phyloP scores from a whole-genome alignment of 352 stramenopile species.

The Pythium coloratum region DNA sequence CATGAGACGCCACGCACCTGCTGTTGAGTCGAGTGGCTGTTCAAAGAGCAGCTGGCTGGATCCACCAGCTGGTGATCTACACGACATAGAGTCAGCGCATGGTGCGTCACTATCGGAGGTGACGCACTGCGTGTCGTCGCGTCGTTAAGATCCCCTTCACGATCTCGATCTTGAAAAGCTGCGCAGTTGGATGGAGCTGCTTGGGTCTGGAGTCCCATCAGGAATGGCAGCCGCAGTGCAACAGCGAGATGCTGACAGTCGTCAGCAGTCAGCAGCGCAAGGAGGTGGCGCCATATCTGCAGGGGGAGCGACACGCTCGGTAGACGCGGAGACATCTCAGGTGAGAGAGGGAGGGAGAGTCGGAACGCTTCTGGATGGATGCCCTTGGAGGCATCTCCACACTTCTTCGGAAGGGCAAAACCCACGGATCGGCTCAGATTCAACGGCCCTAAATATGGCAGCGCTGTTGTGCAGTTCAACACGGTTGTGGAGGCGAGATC shows the following conservation, averaged over 20 bases:
- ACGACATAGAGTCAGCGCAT: neutral
- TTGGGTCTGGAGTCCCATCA: neutral
- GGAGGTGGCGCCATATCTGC: conserved; percentile 1
- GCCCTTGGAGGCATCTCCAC: neutral
- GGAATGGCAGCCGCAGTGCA: neutral
- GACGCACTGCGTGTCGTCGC: neutral
- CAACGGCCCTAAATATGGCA: neutral
- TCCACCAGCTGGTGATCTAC: neutral
- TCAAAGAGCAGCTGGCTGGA: neutral
- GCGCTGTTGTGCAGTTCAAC: no score
- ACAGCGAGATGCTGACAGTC: neutral
- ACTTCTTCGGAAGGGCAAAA: neutral
- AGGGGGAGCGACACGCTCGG: neutral
- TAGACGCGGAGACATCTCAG: neutral
- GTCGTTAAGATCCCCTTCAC: neutral
- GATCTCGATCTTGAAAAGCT: neutral
- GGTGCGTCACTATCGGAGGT: neutral
- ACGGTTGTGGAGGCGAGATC: no score
- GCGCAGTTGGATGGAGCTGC: neutral
- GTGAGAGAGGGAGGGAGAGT: neutral
- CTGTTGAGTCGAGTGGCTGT: neutral
- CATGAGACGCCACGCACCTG: neutral
- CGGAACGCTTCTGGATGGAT: neutral
- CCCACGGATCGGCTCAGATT: neutral
- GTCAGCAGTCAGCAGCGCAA: neutral